Base-by-base conservation (phyloP, 2,329 filamentous ascomycete genomes). In the Xylaria sp. region DNA sequence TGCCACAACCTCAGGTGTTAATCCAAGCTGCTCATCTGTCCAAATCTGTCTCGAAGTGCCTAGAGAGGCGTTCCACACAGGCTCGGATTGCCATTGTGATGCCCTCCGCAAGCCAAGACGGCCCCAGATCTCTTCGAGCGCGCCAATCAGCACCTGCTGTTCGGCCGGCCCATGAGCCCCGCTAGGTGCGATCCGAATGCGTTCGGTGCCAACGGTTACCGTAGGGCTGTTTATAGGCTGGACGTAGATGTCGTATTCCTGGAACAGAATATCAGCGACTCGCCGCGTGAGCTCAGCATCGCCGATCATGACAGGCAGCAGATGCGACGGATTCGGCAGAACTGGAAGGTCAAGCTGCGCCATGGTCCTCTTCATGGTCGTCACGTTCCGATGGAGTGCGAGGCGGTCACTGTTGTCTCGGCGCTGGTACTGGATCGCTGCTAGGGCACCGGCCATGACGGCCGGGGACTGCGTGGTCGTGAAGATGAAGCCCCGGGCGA, bases 71-170 rank as follows among this genome's bases (percentile, higher is more conserved):
- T 46, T n/a, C 41, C 41, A 46, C 2, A 46, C 41, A 20, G 41
- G 41, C 18, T 46, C 41, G 15, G 15, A 18, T 46, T 46, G 41
- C 41, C 41, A 46, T 13, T 18, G 13, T 18, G 13, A 18, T n/a
- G 41, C 41, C 41, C 41, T 46, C 41, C 41, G 15, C 18, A 46
- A 13, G 18, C 41, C 41, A n/a, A 46, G 41, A 46, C 41, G 41
- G 41, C 41, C 41, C 41, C 41, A 46, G 41, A 46, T 46, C 41
- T 46, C 41, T 46, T 46, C 41, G 41, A 46, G 41, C 41, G 41
- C 41, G 18, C 41, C 41, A n/a, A 46, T 46, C 15, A 46, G 41
- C 41, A 46, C 41, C 41, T 46, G 41, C 41, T 46, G 41, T 46
- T 46, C 41, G 15, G 15, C 13, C 41, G 41, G 41, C 18, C 41